These are phyloP conservation scores for Pythium phragmitis DNA, from an alignment of 352 stramenopile species.

Conservation along the genomic window DNA sequence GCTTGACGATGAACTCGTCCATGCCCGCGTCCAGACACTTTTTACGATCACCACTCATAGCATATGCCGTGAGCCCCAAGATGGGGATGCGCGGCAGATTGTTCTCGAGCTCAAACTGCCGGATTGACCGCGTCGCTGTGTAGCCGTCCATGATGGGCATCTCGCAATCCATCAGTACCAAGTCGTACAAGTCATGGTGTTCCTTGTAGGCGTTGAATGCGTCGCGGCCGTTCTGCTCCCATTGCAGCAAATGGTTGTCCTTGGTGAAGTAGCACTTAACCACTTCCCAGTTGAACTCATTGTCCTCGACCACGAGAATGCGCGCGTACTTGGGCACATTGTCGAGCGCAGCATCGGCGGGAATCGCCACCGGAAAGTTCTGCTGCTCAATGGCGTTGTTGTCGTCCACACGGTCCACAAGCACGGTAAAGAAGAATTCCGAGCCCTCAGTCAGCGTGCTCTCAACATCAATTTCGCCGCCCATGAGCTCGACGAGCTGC, in stretches of 20 bases:
- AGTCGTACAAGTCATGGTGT: conserved; percentile 72
- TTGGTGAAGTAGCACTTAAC: conserved; percentile 86
- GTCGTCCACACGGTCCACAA: conserved; percentile 58
- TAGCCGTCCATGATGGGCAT: conserved; percentile 90
- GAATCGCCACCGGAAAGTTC: conserved; percentile 44
- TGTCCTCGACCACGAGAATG: conserved; percentile 87
- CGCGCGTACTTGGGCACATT: conserved; percentile 62
- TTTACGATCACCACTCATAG: conserved; percentile 81
- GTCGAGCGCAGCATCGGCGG: conserved; percentile 27
- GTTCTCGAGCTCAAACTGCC: conserved; percentile 63
- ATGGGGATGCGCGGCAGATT: conserved; percentile 75
- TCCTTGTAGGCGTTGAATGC: conserved; percentile 72
- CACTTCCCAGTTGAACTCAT: conserved; percentile 91
- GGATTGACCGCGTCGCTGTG: conserved; percentile 68
- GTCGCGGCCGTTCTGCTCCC: conserved; percentile 76
- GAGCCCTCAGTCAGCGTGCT: conserved; percentile 74
- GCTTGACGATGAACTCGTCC: conserved; percentile 88
- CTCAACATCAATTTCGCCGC: conserved; percentile 83
- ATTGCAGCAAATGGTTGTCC: conserved; percentile 80
- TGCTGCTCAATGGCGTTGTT: conserved; percentile 38
- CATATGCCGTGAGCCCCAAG: conserved; percentile 81
- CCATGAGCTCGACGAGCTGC: conserved; percentile 87
- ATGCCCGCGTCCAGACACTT: conserved; percentile 84
- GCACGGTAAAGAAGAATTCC: conserved; percentile 85
- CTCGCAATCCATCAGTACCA: conserved; percentile 86